A percentile compares a stretch with the other conserved stretches of the same genome.
These are phyloP conservation scores for Talaromyces rugulosus DNA, from an alignment of 2,329 filamentous ascomycete species.

Conservation along the genomic window DNA sequence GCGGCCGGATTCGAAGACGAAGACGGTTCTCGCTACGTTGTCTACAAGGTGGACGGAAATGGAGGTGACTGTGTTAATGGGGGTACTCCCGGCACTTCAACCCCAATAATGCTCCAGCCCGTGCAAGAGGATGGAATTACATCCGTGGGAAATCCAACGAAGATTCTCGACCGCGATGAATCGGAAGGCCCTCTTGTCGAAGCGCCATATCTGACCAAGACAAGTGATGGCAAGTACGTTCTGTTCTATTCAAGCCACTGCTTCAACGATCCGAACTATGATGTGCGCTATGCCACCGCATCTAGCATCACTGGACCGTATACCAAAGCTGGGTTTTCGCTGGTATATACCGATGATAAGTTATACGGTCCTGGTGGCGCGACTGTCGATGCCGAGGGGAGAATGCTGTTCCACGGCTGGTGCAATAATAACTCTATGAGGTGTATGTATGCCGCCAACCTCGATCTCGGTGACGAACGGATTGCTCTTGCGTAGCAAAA, in stretches of 20 bases:
- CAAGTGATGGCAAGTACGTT: constrained; percentile 47
- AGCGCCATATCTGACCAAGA: constrained; percentile 51
- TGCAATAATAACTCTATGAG: constrained; percentile 20
- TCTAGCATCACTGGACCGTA: constrained; percentile 34
- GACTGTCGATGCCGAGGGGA: constrained; percentile 28
- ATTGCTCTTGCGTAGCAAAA: neutral
- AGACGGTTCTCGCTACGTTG: constrained; percentile 53
- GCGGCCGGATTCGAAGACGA: constrained; percentile 56
- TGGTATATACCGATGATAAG: constrained; percentile 30
- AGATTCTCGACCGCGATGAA: constrained; percentile 60
- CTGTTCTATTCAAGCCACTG: constrained; percentile 62
- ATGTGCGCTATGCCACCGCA: constrained; percentile 57
- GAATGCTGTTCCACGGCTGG: constrained; percentile 32
- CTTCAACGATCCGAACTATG: constrained; percentile 52
- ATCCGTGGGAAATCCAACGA: constrained; percentile 48
- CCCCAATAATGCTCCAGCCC: constrained; percentile 39
- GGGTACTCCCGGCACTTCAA: constrained; percentile 29
- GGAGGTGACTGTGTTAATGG: constrained; percentile 48
- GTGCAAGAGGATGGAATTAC: constrained; percentile 48
- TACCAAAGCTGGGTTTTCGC: constrained; percentile 27
- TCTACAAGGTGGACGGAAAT: constrained; percentile 67
- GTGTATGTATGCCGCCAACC: constrained; percentile 28
- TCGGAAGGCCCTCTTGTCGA: constrained; percentile 61
- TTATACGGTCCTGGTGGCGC: constrained; percentile 29
- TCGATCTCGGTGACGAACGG: constrained; percentile 15